Conservation (phyloP, 2,329 filamentous ascomycete species). For the Stagonosporopsis tanaceti region DNA sequence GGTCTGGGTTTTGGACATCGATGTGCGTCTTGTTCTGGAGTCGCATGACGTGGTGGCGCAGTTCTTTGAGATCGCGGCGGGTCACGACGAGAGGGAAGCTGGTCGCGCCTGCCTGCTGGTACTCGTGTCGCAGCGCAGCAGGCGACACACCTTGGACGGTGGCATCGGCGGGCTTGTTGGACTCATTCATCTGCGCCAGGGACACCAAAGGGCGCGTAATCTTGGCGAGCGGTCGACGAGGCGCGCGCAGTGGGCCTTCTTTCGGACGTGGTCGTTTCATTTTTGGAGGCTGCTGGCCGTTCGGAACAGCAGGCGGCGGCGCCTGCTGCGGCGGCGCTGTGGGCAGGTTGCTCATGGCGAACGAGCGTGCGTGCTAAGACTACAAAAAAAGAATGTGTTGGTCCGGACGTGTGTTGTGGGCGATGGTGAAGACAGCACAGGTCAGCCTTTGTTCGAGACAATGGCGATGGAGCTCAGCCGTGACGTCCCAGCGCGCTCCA, state of each 20-base stretch:
- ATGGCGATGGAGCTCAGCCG: constrained; percentile 13
- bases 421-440: constrained; percentile 8
- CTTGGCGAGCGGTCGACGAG: constrained; percentile 44
- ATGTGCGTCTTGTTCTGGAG: constrained; percentile 69
- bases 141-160: constrained; percentile 23
- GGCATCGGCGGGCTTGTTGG: constrained; percentile 22
- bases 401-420: constrained; percentile 2
- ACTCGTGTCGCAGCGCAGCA: constrained; percentile 39
- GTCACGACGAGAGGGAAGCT: constrained; percentile 76
- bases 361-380: constrained; percentile 10
- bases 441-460: constrained; percentile 16
- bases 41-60: constrained; percentile 88
- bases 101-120: constrained; percentile 34
- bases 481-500: constrained; percentile 17
- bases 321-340: constrained; percentile 30
- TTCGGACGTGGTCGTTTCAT: constrained; percentile 45
- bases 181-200: constrained; percentile 45
- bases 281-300: constrained; percentile 42
- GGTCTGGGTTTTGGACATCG: constrained; percentile 76
- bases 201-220: constrained; percentile 44
- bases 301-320: constrained; percentile 35
- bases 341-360: constrained; percentile 31
- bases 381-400: constrained; percentile 14
- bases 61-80: constrained; percentile 78
- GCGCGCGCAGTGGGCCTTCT: constrained; percentile 49